Conservation (phyloP, 805 yeast genomes). For the Barnettozyma siamensis region DNA sequence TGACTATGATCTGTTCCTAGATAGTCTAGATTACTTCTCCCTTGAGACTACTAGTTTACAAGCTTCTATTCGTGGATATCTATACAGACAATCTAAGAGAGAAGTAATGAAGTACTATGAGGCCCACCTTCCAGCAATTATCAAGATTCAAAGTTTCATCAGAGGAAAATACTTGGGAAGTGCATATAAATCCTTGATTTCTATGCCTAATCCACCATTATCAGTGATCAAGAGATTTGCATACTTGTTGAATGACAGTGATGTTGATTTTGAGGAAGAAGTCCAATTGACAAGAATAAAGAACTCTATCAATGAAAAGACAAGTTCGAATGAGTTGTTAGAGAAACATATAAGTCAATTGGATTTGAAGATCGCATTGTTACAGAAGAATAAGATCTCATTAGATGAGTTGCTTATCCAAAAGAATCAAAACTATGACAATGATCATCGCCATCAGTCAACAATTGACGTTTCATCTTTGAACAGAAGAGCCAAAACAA, state of each 20-base stretch:
- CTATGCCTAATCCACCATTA: constrained; percentile 71
- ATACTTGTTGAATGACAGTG: constrained; percentile 64
- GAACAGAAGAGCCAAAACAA: constrained; percentile 33
- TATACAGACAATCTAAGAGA: constrained; percentile 32
- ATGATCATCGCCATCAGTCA: neutral
- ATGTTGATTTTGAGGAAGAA: constrained; percentile 71
- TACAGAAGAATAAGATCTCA: constrained; percentile 75
- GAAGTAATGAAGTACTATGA: constrained; percentile 43
- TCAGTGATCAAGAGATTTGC: constrained; percentile 73
- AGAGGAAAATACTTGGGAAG: constrained; percentile 60
- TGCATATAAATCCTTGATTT: constrained; percentile 69
- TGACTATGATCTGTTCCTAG: constrained; percentile 45
- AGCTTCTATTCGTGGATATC: constrained; percentile 44
- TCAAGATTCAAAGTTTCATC: constrained; percentile 69
- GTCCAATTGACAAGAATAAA: constrained; percentile 59
- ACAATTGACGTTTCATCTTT: constrained; percentile 24
- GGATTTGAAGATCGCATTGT: constrained; percentile 69
- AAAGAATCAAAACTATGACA: constrained; percentile 21
- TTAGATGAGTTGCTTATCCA: constrained; percentile 57
- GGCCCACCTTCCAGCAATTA: constrained; percentile 49
- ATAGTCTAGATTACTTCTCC: constrained; percentile 43
- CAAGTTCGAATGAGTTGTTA: constrained; percentile 62
- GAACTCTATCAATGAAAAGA: constrained; percentile 62
- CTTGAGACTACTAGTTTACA: constrained; percentile 44
- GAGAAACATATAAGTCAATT: constrained; percentile 72